Base-by-base conservation (phyloP, 2,329 filamentous ascomycete species). In the Diaporthe australafricana region DNA sequence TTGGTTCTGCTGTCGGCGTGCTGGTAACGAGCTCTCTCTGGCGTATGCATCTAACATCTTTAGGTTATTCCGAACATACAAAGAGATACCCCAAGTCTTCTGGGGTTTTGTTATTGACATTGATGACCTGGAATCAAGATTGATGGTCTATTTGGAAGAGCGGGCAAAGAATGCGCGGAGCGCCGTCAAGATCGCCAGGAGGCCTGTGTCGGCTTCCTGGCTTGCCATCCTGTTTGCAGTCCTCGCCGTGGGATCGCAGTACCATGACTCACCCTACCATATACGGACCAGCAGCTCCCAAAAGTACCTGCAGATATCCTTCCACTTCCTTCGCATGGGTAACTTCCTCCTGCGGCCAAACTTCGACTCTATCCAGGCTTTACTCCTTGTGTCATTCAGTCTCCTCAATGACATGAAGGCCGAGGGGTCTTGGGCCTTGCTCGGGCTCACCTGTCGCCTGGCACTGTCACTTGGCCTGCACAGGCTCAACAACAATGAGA, bases 391-490 rank as follows among this genome's bases (percentile, higher is more conserved):
- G 5, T 87, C 89, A 38, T 91, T 92, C 74, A 89, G 91, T 2
- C 82, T 92, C 2, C 82, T 91, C 32, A 92, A 92, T 75, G 90
- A 92, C 72, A 92, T 92, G 90, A 92, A 92, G 77, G 90, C 90
- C 1, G 90, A 92, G 76, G 90, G 89, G 0, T 91, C 90, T 0
- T 92, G 90, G 90, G 90, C 90, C 0, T 79, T 92, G 68, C 85
- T 91, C 65, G 90, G 90, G 0, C 84, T 92, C 55, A 91, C 90
- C 0, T 91, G 89, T 73, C 86, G 90, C 32, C 83, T 92, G n/a
- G 90, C 90, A 0, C 89, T 92, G 77, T 91, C 90, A 0, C 82
- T 92, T 1, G 90, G 90, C 5, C 82, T 92, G 14, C 90, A 92
- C 76, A 83, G 87, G 9, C 79, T 82, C 22, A 87, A 63, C 30